Evolutionary conservation across 2,329 filamentous ascomycete species (phyloP).

Genomic region (Alternaria triticimaculans): DNA sequence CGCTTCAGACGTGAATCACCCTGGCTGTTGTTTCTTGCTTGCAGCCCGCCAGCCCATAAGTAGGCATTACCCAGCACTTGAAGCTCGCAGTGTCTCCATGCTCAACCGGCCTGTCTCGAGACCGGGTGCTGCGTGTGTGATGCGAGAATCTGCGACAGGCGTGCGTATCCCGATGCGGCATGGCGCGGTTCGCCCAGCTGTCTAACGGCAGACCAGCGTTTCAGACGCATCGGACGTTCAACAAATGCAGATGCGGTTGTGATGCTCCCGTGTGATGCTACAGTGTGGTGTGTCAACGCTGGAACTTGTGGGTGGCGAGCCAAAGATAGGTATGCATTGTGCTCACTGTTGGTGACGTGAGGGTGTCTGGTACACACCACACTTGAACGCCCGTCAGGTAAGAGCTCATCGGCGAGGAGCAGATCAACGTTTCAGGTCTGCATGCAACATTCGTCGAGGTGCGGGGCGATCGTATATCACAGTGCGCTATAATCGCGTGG

Average conservation of each 20-base stretch:
- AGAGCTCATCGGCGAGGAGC: not conserved
- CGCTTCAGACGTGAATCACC: conserved; percentile 10
- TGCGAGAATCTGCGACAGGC: conserved; percentile 20
- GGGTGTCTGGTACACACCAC: not conserved
- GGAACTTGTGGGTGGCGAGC: not conserved
- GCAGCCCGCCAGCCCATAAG: conserved; percentile 1
- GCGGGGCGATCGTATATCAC: not conserved
- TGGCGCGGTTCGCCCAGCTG: conserved; percentile 12
- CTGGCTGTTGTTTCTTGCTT: not conserved
- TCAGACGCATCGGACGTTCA: conserved; percentile 11
- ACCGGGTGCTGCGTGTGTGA: conserved; percentile 14
- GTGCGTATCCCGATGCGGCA: conserved; percentile 11
- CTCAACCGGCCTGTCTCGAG: conserved; percentile 23
- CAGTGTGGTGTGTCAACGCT: not conserved
- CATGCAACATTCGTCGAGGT: not conserved
- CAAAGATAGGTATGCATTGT: conserved; percentile 1
- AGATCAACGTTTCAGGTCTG: not conserved
- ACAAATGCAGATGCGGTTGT: conserved; percentile 10
- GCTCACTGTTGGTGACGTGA: not conserved
- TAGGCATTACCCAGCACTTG: conserved; percentile 7
- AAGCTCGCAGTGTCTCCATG: conserved; percentile 23
- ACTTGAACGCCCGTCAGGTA: not conserved
- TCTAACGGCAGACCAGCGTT: conserved; percentile 19
- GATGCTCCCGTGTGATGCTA: conserved; percentile 8
- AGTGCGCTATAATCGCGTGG: not conserved